Percentiles rank a stretch among this genome's conserved stretches.
Conservation (phyloP, 768 basidiomycete species). For the Tricholoma furcatifolium region DNA sequence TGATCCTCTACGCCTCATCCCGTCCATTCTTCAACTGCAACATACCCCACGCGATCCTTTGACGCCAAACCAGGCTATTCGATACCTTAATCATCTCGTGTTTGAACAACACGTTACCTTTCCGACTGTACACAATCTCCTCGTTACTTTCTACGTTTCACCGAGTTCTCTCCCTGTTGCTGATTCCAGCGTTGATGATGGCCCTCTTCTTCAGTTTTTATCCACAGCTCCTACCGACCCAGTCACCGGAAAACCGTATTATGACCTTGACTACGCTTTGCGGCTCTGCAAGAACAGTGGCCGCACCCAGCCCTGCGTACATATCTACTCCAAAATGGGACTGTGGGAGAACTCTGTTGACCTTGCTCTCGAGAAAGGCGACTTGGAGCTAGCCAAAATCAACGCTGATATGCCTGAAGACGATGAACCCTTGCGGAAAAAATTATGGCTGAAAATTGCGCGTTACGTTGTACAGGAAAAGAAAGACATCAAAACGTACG, state of each 20-base stretch:
- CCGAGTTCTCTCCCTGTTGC: slow-evolving; percentile 39
- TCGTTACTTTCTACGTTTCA: slow-evolving; percentile 82
- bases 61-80: slow-evolving; percentile 81
- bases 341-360: slow-evolving; percentile 96
- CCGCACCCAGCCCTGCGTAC: slow-evolving; percentile 86
- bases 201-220: slow-evolving; percentile 79
- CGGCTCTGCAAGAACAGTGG: slow-evolving; percentile 84
- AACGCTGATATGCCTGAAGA: slow-evolving; percentile 96
- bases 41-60: slow-evolving; percentile 70
- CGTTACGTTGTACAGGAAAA: slow-evolving; percentile 97
- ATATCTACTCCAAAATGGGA: slow-evolving; percentile 97
- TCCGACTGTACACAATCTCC: slow-evolving; percentile 89
- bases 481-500: slow-evolving; percentile 97
- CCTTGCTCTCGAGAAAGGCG: slow-evolving; percentile 90
- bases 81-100: slow-evolving; percentile 84
- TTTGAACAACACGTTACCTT: slow-evolving; percentile 80
- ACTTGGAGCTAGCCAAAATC: slow-evolving; percentile 90
- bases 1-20: slow-evolving; percentile 83
- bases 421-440: slow-evolving; percentile 83
- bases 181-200: slow-evolving; percentile 56
- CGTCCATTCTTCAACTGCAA: slow-evolving; percentile 82
- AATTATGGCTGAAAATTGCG: slow-evolving; percentile 98
- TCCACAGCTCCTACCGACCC: slow-evolving; percentile 80
- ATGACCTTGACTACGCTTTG: slow-evolving; percentile 95
- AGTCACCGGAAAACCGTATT: slow-evolving; percentile 83